Evolutionary conservation across 192 early-diverging fungal genomes (phyloP), one percentile per base, ranked within the genome.

Genomic region (Podila epigama): DNA sequence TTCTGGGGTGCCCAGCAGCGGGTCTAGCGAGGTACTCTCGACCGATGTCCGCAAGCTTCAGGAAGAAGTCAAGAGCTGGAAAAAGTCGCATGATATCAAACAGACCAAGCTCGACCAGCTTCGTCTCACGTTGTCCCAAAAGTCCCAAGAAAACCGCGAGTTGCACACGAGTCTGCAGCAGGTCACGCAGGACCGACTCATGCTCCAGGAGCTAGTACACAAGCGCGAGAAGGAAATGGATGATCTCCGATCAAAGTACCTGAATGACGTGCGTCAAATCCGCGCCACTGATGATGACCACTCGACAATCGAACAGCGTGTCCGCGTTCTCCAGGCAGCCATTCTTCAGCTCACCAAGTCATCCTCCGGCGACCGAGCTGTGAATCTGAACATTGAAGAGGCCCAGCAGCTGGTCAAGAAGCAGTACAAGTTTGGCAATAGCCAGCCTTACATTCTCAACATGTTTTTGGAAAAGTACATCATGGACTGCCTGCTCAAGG

Each of bases 381-480:
- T 82, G 11, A 66, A 82, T 28, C n/a, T 67, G 16, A 77, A 81
- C 16, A 51, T 59, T 29, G 75, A 78, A 8, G 60, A 70, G 4
- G 54, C 81, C 8, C 66, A 67, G 3, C 29, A 5, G 16, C 67
- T 44, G 69, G 82, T 75, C 56, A 68, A 60, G 53, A 75, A 66
- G 20, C 73, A 52, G 73, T 82, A 51, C 58, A 72, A 61, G 69
- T 81, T 59, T 58, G 79, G 39, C 53, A 79, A 70, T 39, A 62
- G 70, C 1, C 79, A 80, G 25, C 73, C 69, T 5, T 68, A 82
- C 59, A 75, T 75, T 12, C 58, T 81, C 29, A 79, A 79, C 50
- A 86, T 86, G 80, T 68, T 83, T 48, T 61, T 83, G 27, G 80
- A 86, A 64, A 86, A 86, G 42, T 86, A 77, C 29, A 79, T 86